Evolutionary conservation across 75 land plant genomes (phyloP), one percentile per base, ranked within the genome.

Genomic region (Pseudotsuga menziesii): DNA sequence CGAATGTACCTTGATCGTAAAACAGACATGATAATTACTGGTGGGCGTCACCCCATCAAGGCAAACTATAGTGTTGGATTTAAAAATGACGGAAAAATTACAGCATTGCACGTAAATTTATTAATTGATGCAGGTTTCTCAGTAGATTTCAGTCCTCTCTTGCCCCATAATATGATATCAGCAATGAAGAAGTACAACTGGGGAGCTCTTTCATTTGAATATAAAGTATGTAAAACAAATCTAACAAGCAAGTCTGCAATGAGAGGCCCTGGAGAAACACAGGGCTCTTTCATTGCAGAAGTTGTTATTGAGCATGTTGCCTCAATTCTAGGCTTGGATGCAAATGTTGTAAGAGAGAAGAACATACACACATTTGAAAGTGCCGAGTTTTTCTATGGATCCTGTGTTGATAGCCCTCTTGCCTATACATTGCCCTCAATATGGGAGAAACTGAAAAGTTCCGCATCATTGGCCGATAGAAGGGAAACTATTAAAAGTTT

Each of bases 221-320:
- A 87, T 58, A 91, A 89, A 69, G 63, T 93, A 36, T 95, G 98
- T 87, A 91, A 85, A 75, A 93, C 98, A 63, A 95, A 95, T 78
- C 78, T 82, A 11, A 44, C 83, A 14, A 87, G 87, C 57, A 93
- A 84, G 82, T 85, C 90, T 52, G 92, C 94, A 4, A 93, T 95
- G 98, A 85, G 98, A 4, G 97, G 78, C 26, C 98, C 97, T 35
- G 94, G 98, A 25, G 91, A 95, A 56, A 82, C 83, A 17, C 96
- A 93, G 61, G 98, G 88, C 64, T 84, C 94, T 41, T 91, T 79
- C 76, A 85, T 95, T 83, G 91, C 98, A 67, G 98, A 93, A 78
- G 83, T 91, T 52, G 77, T 96, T 29, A 77, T 96, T 22, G 91
- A 96, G 61, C 89, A 90, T 81, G 94, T 96, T 54, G 96, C 97